phyloP scores from a whole-genome alignment of 2,329 filamentous ascomycete species.

The Colletotrichum brevisporum region DNA sequence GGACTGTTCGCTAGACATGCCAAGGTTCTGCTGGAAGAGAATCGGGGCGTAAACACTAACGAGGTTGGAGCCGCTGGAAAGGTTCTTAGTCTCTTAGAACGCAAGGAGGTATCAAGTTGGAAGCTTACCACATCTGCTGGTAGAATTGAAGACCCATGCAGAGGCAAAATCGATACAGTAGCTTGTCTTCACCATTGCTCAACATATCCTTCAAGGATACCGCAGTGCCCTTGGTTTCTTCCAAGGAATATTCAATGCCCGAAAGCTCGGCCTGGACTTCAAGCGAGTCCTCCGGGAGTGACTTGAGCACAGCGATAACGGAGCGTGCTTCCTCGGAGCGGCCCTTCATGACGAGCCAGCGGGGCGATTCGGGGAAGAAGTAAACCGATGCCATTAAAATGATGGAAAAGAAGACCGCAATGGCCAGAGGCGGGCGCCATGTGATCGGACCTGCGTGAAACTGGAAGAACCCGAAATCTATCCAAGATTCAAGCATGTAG shows the following conservation, averaged over 20 bases:
- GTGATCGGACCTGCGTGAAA: constrained; percentile 46
- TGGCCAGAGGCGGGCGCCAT: constrained; percentile 53
- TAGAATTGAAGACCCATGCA: constrained; percentile 51
- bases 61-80: constrained; percentile 59
- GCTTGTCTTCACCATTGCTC: constrained; percentile 64
- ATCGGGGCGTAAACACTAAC: constrained; percentile 62
- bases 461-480: constrained; percentile 58
- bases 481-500: constrained; percentile 57
- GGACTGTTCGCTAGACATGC: constrained; percentile 52
- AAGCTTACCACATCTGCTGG: constrained; percentile 44
- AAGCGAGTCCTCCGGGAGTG: constrained; percentile 52
- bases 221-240: constrained; percentile 53
- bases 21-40: constrained; percentile 57
- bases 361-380: constrained; percentile 52
- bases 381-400: constrained; percentile 52
- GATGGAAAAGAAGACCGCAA: constrained; percentile 50
- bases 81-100: background rate
- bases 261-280: constrained; percentile 58
- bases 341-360: constrained; percentile 54
- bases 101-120: background rate
- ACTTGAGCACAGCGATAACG: constrained; percentile 56
- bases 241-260: constrained; percentile 63
- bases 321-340: constrained; percentile 50
- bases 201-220: constrained; percentile 59
- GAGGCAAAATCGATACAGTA: constrained; percentile 59